These are phyloP conservation scores for Paspalum vaginatum DNA, from an alignment of 176 grass and related monocot species.

Conservation along the genomic window DNA sequence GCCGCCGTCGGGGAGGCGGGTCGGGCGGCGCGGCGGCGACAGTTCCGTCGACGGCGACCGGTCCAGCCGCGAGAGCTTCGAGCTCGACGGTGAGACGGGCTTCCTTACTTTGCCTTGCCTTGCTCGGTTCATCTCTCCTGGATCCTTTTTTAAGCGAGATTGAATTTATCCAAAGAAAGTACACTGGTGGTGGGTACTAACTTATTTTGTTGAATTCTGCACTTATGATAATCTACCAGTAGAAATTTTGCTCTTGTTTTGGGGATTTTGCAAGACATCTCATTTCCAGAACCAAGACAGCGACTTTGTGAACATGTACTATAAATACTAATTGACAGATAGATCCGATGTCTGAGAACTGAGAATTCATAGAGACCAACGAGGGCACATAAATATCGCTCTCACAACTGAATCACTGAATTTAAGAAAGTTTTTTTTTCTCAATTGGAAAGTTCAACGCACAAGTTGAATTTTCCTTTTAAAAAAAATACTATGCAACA, in stretches of 20 bases:
- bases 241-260: neutral
- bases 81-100: constrained; percentile 47
- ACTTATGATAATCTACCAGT: neutral
- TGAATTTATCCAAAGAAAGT: neutral
- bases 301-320: neutral
- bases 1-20: constrained; percentile 28
- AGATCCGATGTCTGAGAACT: neutral
- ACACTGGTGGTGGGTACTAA: neutral
- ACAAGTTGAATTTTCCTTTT: neutral
- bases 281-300: neutral
- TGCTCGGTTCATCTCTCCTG: neutral
- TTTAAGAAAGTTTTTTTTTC: neutral
- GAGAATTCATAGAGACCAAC: neutral
- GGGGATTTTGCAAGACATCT: neutral
- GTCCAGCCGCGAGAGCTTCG: constrained; percentile 49
- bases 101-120: neutral
- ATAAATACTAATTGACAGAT: neutral
- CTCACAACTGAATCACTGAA: neutral
- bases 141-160: neutral
- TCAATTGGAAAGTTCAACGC: neutral
- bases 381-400: too few relatives aligned
- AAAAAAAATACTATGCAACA: neutral
- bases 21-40: neutral
- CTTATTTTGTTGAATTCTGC: neutral
- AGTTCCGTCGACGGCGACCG: constrained; percentile 36